A percentile compares a stretch with the other conserved stretches of the same genome.
Evolutionary conservation across 2,329 filamentous ascomycete species (phyloP).

Genomic region (Ilyonectria sp.): DNA sequence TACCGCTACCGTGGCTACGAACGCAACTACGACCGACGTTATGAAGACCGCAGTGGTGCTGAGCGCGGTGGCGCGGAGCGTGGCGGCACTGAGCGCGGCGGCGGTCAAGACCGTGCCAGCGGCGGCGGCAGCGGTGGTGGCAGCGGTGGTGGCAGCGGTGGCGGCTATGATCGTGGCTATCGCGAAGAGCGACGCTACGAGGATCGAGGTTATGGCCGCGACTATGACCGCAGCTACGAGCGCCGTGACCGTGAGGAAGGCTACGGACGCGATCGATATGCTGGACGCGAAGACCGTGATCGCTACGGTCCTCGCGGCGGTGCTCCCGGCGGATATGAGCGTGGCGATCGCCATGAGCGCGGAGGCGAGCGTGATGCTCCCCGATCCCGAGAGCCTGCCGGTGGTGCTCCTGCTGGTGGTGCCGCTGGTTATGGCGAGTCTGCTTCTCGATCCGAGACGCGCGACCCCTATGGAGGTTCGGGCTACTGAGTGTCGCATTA

Average conservation of each 20-base stretch:
- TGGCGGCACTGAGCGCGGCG: slow-evolving; percentile 38
- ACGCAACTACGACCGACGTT: slow-evolving; percentile 60
- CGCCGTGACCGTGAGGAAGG: slow-evolving; percentile 61
- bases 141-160: slow-evolving; percentile 59
- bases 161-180: slow-evolving; percentile 60
- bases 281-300: slow-evolving; percentile 63
- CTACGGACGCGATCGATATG: slow-evolving; percentile 57
- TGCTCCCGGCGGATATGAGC: slow-evolving; percentile 61
- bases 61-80: slow-evolving; percentile 46
- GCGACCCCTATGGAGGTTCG: slow-evolving; percentile 63
- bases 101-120: slow-evolving; percentile 47
- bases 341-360: slow-evolving; percentile 64
- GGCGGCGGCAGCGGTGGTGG: slow-evolving; percentile 58
- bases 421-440: slow-evolving; percentile 59
- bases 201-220: slow-evolving; percentile 65
- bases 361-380: slow-evolving; percentile 58
- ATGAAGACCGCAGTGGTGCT: slow-evolving; percentile 64
- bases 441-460: slow-evolving; percentile 59
- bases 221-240: slow-evolving; percentile 71
- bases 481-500: slow-evolving; percentile 36
- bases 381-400: slow-evolving; percentile 57
- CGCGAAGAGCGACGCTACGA: slow-evolving; percentile 64
- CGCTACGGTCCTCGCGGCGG: slow-evolving; percentile 57
- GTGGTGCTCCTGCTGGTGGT: slow-evolving; percentile 51
- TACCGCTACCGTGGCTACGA: slow-evolving; percentile 69